phyloP scores from a whole-genome alignment of 306 rosid species.

The Cicer yamashitae region DNA sequence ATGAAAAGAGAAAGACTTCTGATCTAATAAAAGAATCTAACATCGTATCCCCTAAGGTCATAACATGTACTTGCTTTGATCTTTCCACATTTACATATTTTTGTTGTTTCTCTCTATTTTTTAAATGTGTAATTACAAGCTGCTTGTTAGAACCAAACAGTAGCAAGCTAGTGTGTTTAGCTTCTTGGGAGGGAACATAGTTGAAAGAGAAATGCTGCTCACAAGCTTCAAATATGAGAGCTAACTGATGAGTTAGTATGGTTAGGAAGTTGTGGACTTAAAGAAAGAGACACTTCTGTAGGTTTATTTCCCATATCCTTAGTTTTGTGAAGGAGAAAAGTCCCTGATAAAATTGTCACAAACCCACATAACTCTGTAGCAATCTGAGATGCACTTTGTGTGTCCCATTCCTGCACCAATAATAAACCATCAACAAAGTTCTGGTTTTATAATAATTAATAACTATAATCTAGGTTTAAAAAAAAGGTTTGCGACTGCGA shows the following conservation, averaged over 20 bases:
- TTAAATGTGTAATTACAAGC: conserved; percentile 25
- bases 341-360: conserved; percentile 83
- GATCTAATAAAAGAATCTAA: conserved; percentile 15
- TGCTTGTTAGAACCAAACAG: conserved; percentile 31
- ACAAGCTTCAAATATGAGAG: conserved; percentile 1
- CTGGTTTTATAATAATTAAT: background rate
- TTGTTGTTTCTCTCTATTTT: background rate
- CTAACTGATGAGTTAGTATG: conserved; percentile 6
- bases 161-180: background rate
- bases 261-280: conserved; percentile 37
- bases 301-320: conserved; percentile 76
- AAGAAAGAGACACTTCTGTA: conserved; percentile 37
- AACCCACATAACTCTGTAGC: conserved; percentile 83
- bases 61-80: conserved; percentile 19
- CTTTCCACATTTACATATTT: conserved; percentile 17
- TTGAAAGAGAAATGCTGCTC: background rate
- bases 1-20: conserved; percentile 6
- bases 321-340: conserved; percentile 91
- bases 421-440: background rate
- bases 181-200: background rate
- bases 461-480: background rate
- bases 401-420: conserved; percentile 74
- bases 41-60: conserved; percentile 22
- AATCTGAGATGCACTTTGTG: conserved; percentile 71
- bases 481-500: background rate